Evolutionary conservation across 2,329 filamentous ascomycete species (phyloP), one percentile per base, ranked within the genome.

Genomic region (Aureobasidium musti): DNA sequence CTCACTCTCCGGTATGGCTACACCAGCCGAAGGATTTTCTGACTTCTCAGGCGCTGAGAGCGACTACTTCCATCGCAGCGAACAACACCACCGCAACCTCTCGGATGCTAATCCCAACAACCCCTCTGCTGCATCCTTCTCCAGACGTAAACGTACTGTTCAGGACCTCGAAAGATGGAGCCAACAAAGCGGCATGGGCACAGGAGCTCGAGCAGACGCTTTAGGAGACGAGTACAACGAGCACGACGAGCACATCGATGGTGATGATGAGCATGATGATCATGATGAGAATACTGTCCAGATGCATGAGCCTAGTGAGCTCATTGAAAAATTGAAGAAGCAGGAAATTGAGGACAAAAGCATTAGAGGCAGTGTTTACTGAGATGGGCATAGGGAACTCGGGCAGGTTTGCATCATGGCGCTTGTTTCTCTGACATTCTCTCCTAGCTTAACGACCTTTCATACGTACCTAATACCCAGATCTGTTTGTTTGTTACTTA

Each of bases 151-250:
- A 45, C 78, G 76, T 0, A 78, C 75, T 8, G 70, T 69, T 14
- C 70, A 77, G 41, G 75, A 78, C 43, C 72, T 77, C 30, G 72
- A 77, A 69, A 71, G 71, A 19, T 83, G 81, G 81, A 77, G 77
- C 59, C 73, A 75, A 21, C 79, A 83, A 69, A 81, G 79, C 35
- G 82, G 82, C 1, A 82, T 83, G 80, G 78, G 79, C 0, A 70
- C 68, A 2, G 80, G 80, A 1, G 74, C 75, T 23, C 72, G 76
- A 43, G 81, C 81, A 0, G 81, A 83, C 71, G 73, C 78, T 5
- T 72, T 83, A 19, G 81, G 81, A 0, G 81, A 83, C 69, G 78
- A 78, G 26, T 72, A 70, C n/a, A 67, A 68, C 14, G 70, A 68
- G 17, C 69, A 71, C 30, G 70, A 70, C 33, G 69, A 67, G 21